Percentiles rank a stretch among this genome's conserved stretches.
Conservation (phyloP, 2,329 filamentous ascomycete species). For the Diplocarpon mali region DNA sequence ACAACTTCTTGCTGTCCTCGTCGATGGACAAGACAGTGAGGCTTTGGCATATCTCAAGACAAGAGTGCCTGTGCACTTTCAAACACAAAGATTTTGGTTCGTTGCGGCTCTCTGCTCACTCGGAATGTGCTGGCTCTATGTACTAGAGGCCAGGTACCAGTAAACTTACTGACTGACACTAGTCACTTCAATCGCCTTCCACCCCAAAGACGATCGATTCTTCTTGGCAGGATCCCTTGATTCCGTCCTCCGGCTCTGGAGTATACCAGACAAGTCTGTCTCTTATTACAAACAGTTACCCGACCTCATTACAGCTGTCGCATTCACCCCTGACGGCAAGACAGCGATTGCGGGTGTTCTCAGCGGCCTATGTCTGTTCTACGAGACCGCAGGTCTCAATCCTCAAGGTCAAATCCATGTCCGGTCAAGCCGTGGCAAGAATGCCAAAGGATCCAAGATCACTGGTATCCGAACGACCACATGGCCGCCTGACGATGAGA, state of each 20-base stretch:
- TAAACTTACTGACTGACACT: neutral
- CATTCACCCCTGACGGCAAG: constrained; percentile 86
- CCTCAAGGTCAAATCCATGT: constrained; percentile 80
- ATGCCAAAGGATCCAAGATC: constrained; percentile 94
- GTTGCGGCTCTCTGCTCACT: neutral
- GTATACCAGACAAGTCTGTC: constrained; percentile 90
- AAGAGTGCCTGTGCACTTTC: constrained; percentile 85
- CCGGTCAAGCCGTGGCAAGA: constrained; percentile 83
- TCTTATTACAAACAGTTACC: constrained; percentile 67
- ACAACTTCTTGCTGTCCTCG: constrained; percentile 89
- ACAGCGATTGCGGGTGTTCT: constrained; percentile 81
- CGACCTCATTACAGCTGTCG: constrained; percentile 87
- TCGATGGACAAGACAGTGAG: constrained; percentile 98
- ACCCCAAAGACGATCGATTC: constrained; percentile 90
- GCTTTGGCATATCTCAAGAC: constrained; percentile 79
- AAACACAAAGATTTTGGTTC: constrained; percentile 72
- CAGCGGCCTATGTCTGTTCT: constrained; percentile 78
- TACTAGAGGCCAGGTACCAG: neutral
- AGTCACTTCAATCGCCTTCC: constrained; percentile 88
- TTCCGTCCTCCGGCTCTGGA: constrained; percentile 82
- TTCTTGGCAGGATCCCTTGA: constrained; percentile 92
- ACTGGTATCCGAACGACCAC: constrained; percentile 76
- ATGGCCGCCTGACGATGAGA: constrained; percentile 43
- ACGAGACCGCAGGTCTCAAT: constrained; percentile 84
- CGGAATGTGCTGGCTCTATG: neutral